Evolutionary conservation across 805 yeast species (phyloP).

Genomic region (Torulaspora maleeae): DNA sequence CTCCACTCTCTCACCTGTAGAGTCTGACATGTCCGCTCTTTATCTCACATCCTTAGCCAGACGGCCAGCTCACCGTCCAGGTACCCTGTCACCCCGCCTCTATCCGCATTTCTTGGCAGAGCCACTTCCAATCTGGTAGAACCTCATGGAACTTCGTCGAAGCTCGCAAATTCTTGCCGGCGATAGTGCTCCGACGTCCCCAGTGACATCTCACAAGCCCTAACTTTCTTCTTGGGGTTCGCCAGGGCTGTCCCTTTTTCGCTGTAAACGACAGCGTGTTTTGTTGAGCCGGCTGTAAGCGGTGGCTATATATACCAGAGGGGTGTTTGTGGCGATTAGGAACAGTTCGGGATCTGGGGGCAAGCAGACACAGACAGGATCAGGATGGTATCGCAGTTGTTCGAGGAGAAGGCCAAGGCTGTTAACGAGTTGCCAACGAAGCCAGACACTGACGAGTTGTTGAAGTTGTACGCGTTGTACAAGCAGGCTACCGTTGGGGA

Average conservation of each 20-base stretch:
- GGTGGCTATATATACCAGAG: background rate
- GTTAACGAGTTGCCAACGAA: conserved; percentile 69
- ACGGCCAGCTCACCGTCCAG: background rate
- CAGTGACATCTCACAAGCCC: background rate
- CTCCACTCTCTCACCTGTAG: too few species aligned
- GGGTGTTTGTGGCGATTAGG: background rate
- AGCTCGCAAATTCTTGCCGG: background rate
- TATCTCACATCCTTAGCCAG: background rate
- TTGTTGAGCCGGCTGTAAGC: background rate
- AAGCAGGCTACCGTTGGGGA: conserved; percentile 98
- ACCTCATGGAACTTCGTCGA: conserved; percentile 1
- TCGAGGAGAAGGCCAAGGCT: conserved; percentile 59
- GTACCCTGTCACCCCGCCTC: too few species aligned
- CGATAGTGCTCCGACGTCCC: background rate
- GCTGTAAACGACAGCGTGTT: background rate
- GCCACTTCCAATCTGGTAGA: background rate
- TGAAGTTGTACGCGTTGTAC: conserved; percentile 84
- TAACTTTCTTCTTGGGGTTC: background rate
- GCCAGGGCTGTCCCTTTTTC: background rate
- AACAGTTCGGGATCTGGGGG: background rate
- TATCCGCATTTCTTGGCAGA: background rate
- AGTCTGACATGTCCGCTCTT: background rate
- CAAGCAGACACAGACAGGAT: background rate
- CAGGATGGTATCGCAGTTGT: conserved; percentile 33
- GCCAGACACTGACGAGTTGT: conserved; percentile 83